These are phyloP conservation scores for Cornus kousa DNA, from an alignment of 148 eudicot genomes.

Conservation along the genomic window DNA sequence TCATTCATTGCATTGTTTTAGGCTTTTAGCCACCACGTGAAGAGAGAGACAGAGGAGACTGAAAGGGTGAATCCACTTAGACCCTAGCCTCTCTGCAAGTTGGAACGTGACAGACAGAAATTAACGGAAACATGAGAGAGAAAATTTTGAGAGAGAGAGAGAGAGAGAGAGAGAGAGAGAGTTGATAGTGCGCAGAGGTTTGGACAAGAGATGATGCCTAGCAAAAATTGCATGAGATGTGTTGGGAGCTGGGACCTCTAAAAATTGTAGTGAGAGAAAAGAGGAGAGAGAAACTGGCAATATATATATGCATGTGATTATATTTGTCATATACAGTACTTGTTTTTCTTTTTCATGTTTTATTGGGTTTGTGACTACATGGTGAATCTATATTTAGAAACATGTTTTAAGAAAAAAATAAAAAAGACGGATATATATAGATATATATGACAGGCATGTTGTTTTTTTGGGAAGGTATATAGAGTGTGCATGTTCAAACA, in stretches of 20 bases:
- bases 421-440: background rate
- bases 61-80: conserved; percentile 41
- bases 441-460: background rate
- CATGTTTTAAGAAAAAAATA: too few species aligned
- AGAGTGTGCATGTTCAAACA: background rate
- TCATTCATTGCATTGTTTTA: background rate
- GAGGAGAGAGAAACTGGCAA: background rate
- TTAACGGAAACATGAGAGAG: background rate
- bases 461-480: too few species aligned
- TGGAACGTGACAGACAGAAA: background rate
- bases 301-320: too few species aligned
- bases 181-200: background rate
- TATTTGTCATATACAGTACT: too few species aligned
- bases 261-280: background rate
- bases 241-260: background rate
- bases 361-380: too few species aligned
- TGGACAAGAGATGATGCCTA: background rate
- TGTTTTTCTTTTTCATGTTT: too few species aligned
- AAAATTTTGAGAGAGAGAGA: conserved; percentile 2
- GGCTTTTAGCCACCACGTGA: conserved; percentile 19
- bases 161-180: conserved; percentile 13
- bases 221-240: background rate
- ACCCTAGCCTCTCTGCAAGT: conserved; percentile 9
- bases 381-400: too few species aligned
- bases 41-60: conserved; percentile 27